Base-by-base conservation (phyloP, 805 yeast genomes). In the Zygotorulaspora sp. region DNA sequence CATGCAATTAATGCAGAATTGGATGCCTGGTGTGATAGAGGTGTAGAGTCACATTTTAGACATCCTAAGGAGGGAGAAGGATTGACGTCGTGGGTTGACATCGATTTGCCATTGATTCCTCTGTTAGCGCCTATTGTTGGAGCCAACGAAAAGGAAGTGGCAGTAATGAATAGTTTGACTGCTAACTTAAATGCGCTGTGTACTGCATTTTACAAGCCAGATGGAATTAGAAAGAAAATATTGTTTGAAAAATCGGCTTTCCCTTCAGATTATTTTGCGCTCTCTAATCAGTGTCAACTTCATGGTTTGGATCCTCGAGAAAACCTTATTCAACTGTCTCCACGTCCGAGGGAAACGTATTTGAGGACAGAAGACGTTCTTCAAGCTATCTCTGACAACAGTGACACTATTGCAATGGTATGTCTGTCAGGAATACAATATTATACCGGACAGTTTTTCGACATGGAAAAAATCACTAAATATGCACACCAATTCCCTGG, bases 261-360 rank as follows among this genome's bases (percentile, higher is more conserved):
- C 55, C 97, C 97, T 0, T 84, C 95, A 0, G 97, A 89, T 58
- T 84, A 75, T 63, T 89, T 88, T 63, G 90, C 96, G 2, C 77
- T 89, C 47, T 71, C 74, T 45, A 84, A 85, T 53, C 80, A 84
- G 57, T 86, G 76, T 18, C 68, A 68, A 54, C 58, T 87, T 32
- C 78, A 76, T 48, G 82, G 82, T 2, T 63, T 63, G 25, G 67
- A 66, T 41, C 71, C 72, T 5, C 65, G 73, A 30, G 72, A 74
- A 5, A 77, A 78, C 32, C 68, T 89, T 47, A 62, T 90, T 23
- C 85, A 80, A 51, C 37, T 85, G 27, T 66, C 62, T 22, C 87
- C 92, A 6, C 66, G 76, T n/a, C 57, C 57, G 2, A 80, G 78
- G 13, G 78, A 78, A 43, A 71, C 74, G 32, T 63, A 67, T 33